These are phyloP conservation scores for Ogataea pilisensis DNA, from an alignment of 805 yeast species.

Conservation along the genomic window DNA sequence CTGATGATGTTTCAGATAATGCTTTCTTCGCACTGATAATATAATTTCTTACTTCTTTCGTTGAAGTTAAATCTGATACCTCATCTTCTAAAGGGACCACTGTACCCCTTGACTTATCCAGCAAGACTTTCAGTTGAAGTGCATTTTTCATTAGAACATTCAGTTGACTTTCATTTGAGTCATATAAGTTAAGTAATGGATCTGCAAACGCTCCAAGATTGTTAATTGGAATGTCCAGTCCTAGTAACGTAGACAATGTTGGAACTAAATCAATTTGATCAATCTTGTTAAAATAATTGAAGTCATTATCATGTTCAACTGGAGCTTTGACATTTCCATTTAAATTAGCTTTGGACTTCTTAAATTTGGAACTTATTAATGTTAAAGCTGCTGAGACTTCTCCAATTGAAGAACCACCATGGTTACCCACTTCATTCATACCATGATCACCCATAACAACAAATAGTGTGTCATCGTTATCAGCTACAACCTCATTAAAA, in stretches of 20 bases:
- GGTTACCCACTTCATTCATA: slow-evolving; percentile 93
- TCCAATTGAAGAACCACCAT: slow-evolving; percentile 91
- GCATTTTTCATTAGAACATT: slow-evolving; percentile 51
- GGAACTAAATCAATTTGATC: slow-evolving; percentile 76
- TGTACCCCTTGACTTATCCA: slow-evolving; percentile 36
- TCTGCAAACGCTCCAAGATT: slow-evolving; percentile 68
- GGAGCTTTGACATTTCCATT: slow-evolving; percentile 34
- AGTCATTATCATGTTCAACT: slow-evolving; percentile 38
- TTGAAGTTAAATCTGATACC: slow-evolving; percentile 10
- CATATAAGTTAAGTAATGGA: slow-evolving; percentile 53
- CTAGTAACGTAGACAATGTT: slow-evolving; percentile 55
- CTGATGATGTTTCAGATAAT: slow-evolving; percentile 61
- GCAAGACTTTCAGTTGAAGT: slow-evolving; percentile 47
- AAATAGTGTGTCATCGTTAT: slow-evolving; percentile 50
- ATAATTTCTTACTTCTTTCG: slow-evolving; percentile 21
- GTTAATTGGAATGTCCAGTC: slow-evolving; percentile 66
- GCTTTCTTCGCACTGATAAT: slow-evolving; percentile 45
- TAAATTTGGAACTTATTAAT: slow-evolving; percentile 61
- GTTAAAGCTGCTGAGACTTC: slow-evolving; percentile 86
- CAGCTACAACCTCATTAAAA: slow-evolving; percentile 32
- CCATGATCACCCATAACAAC: slow-evolving; percentile 92
- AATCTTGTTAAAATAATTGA: slow-evolving; percentile 46
- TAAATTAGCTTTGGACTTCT: slow-evolving; percentile 20
- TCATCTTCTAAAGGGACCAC: slow-evolving; percentile 11
- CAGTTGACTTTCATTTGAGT: slow-evolving; percentile 28